Conservation (phyloP, 2,329 filamentous ascomycete species). For the Cladosporium sp. region DNA sequence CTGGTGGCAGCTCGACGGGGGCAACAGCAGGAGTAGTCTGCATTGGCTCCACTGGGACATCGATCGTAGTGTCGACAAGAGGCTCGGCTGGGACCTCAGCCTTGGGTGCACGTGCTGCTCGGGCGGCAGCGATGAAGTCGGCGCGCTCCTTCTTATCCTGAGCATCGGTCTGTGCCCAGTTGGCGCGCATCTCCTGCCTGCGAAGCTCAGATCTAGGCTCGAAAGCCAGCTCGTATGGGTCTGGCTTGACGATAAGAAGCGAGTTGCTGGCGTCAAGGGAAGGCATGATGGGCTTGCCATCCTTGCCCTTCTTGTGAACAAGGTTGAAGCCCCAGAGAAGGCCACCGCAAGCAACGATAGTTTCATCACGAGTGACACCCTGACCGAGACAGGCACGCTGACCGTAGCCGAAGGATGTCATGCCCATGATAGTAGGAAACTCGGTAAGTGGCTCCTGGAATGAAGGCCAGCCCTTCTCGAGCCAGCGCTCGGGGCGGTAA, state of each 20-base stretch:
- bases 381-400: conserved; percentile 60
- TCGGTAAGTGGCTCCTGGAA: conserved; percentile 61
- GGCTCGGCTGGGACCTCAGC: background rate
- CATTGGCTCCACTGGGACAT: background rate
- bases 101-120: conserved; percentile 12
- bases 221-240: conserved; percentile 53
- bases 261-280: conserved; percentile 49
- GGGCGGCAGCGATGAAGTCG: conserved; percentile 29
- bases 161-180: conserved; percentile 38
- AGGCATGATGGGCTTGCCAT: conserved; percentile 33
- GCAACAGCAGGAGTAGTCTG: background rate
- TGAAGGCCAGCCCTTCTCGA: conserved; percentile 59
- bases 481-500: conserved; percentile 60
- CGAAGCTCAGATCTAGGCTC: conserved; percentile 45
- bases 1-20: background rate
- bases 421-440: conserved; percentile 60
- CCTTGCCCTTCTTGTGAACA: conserved; percentile 39
- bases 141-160: conserved; percentile 34
- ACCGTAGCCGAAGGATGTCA: conserved; percentile 63
- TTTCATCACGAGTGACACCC: conserved; percentile 59
- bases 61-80: background rate
- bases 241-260: conserved; percentile 55
- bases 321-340: conserved; percentile 47
- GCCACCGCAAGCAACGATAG: conserved; percentile 50
- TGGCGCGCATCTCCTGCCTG: conserved; percentile 34